These are phyloP conservation scores for Kwoniella shandongensis DNA, from an alignment of 768 basidiomycete species.

Conservation along the genomic window DNA sequence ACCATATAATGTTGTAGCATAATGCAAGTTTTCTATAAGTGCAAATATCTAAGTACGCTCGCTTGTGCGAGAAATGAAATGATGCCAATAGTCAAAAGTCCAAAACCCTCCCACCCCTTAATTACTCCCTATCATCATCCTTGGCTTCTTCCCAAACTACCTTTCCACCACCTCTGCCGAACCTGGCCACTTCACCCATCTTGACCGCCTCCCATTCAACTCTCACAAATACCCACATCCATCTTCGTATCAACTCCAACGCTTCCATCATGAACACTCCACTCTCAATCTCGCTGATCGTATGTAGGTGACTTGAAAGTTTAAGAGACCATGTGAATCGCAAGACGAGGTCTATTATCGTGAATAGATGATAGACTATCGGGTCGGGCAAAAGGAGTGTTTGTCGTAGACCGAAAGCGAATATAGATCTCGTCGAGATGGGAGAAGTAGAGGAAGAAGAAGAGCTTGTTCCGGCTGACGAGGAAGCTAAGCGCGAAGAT, in stretches of 20 bases:
- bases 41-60: no score
- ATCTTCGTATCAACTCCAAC: constrained; percentile 82
- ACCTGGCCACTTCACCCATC: constrained; percentile 53
- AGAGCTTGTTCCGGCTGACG: background rate
- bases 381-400: constrained; percentile 75
- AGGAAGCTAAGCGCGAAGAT: background rate
- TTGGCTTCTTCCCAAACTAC: constrained; percentile 15
- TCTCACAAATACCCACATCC: constrained; percentile 97
- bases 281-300: constrained; percentile 71
- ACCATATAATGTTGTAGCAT: constrained; percentile 3
- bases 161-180: constrained; percentile 3
- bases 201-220: constrained; percentile 94
- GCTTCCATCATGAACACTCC: constrained; percentile 88
- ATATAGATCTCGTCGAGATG: constrained; percentile 55
- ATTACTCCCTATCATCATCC: constrained; percentile 14
- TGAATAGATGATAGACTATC: constrained; percentile 73
- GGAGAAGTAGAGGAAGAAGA: constrained; percentile 49
- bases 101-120: no score
- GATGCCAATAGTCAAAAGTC: background rate
- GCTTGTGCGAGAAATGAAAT: no score
- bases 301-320: constrained; percentile 79
- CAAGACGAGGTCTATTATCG: constrained; percentile 79
- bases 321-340: constrained; percentile 94
- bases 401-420: constrained; percentile 73
- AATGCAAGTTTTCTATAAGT: background rate